Evolutionary conservation across 2,329 filamentous ascomycete species (phyloP).

Genomic region (Aspergillus puulaauensis): DNA sequence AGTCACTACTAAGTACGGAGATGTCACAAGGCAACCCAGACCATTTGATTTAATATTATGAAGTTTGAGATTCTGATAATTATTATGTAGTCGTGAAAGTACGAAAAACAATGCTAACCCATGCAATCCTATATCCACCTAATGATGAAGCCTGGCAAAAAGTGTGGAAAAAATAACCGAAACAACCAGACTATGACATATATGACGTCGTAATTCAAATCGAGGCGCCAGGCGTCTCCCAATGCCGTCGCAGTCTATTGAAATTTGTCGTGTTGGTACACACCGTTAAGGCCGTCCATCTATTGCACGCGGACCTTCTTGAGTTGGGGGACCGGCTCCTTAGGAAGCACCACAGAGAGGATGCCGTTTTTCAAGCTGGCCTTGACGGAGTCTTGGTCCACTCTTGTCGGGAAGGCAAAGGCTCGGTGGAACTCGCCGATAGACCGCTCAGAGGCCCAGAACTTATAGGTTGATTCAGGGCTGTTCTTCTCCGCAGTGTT

Average conservation of each 20-base stretch:
- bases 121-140: not conserved
- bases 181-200: not conserved
- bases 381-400: constrained; percentile 60
- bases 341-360: constrained; percentile 56
- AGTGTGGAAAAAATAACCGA: not conserved
- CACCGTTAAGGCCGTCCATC: not conserved
- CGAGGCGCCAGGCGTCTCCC: not conserved
- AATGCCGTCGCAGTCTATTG: not conserved
- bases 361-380: constrained; percentile 61
- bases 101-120: not conserved
- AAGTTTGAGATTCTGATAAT: not conserved
- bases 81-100: not conserved
- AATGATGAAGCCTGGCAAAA: not conserved
- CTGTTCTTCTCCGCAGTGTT: constrained; percentile 12
- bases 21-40: not conserved
- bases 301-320: constrained; percentile 53
- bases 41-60: not conserved
- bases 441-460: constrained; percentile 59
- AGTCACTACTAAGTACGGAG: not conserved
- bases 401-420: constrained; percentile 56
- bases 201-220: not conserved
- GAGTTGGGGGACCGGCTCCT: constrained; percentile 48
- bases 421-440: constrained; percentile 58
- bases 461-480: constrained; percentile 37
- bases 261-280: not conserved